Percentiles rank a stretch among this genome's conserved stretches.
Conservation (phyloP, 2,329 filamentous ascomycete species). For the Sclerotinia minor region DNA sequence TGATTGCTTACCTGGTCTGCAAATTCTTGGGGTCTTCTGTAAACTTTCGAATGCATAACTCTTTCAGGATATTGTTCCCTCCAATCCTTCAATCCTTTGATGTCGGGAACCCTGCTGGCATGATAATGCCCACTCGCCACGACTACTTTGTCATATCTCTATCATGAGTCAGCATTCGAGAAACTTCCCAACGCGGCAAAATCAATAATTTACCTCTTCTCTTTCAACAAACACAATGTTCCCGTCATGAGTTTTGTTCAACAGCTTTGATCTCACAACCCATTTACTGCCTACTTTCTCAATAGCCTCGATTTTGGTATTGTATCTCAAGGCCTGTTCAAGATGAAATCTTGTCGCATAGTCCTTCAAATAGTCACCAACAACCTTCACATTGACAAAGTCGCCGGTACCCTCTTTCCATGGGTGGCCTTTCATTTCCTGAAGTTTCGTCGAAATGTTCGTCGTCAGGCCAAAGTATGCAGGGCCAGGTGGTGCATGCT, state of each 20-base stretch:
- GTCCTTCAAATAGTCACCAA: constrained; percentile 33
- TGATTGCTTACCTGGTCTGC: constrained; percentile 45
- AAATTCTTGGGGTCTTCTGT: constrained; percentile 62
- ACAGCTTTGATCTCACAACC: constrained; percentile 29
- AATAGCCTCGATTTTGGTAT: constrained; percentile 35
- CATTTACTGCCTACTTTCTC: constrained; percentile 32
- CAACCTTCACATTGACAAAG: constrained; percentile 34
- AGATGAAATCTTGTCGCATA: constrained; percentile 31
- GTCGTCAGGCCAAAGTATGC: constrained; percentile 36
- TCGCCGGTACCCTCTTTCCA: constrained; percentile 36
- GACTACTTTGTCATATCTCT: constrained; percentile 62
- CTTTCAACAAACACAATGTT: constrained; percentile 14
- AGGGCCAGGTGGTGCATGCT: constrained; percentile 37
- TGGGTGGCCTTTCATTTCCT: constrained; percentile 33
- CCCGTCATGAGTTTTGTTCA: constrained; percentile 22
- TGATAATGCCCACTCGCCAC: constrained; percentile 69
- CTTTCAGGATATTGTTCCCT: constrained; percentile 52
- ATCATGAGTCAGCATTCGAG: not conserved
- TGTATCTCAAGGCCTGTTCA: constrained; percentile 31
- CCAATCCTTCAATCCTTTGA: constrained; percentile 59
- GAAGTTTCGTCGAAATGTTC: constrained; percentile 36
- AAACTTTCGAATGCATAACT: constrained; percentile 71
- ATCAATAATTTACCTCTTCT: not conserved
- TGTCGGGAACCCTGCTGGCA: constrained; percentile 60
- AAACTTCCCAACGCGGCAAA: not conserved